Conservation (phyloP, 2,329 filamentous ascomycete genomes). For the Akanthomyces muscarius region DNA sequence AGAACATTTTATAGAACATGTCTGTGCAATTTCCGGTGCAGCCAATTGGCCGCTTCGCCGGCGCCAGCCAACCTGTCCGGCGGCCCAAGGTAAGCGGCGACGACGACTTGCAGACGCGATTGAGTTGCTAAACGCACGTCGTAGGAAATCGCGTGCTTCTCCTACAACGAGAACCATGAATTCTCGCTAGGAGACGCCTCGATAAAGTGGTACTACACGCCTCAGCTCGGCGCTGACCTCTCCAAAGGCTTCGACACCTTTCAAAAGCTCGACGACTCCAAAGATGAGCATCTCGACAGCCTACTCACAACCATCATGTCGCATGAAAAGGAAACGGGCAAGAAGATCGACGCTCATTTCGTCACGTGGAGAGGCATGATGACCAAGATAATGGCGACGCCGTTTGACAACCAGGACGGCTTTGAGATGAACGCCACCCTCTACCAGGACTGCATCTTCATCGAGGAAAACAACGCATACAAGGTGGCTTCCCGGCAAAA, state of each 20-base stretch:
- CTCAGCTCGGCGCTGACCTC: conserved; percentile 65
- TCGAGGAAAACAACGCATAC: conserved; percentile 82
- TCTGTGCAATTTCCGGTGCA: conserved; percentile 55
- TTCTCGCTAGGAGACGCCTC: conserved; percentile 75
- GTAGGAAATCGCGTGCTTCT: conserved; percentile 89
- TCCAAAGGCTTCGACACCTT: conserved; percentile 80
- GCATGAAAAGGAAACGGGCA: conserved; percentile 64
- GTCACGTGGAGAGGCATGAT: conserved; percentile 98
- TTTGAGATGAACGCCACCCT: conserved; percentile 96
- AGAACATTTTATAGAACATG: background rate
- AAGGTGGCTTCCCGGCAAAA: conserved; percentile 60
- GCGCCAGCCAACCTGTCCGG: conserved; percentile 65
- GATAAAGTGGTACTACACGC: conserved; percentile 84
- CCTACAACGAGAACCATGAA: conserved; percentile 79
- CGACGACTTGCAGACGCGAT: background rate
- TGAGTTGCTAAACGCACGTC: background rate
- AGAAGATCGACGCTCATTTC: conserved; percentile 69
- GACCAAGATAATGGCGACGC: conserved; percentile 91
- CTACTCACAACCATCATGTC: conserved; percentile 71
- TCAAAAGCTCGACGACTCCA: conserved; percentile 72
- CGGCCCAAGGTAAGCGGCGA: conserved; percentile 61
- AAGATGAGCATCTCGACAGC: conserved; percentile 84
- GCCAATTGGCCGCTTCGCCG: conserved; percentile 65
- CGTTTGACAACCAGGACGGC: conserved; percentile 77
- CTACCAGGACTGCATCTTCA: conserved; percentile 73